These are phyloP conservation scores for Candida sakaeoensis DNA, from an alignment of 805 yeast genomes.

Conservation along the genomic window DNA sequence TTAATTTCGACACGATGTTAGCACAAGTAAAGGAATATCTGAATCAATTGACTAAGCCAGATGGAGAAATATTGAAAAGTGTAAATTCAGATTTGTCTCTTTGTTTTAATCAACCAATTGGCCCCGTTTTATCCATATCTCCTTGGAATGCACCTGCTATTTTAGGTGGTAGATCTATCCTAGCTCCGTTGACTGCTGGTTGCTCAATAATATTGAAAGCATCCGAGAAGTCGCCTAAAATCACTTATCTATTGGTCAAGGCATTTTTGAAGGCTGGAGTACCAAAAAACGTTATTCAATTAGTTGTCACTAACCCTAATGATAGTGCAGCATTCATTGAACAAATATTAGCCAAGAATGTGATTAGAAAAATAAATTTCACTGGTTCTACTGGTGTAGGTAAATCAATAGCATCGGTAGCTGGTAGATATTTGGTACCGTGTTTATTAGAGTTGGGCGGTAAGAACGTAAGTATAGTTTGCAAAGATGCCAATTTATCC, in stretches of 20 bases:
- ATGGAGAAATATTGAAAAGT: conserved; percentile 16
- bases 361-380: conserved; percentile 38
- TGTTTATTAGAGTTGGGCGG: conserved; percentile 44
- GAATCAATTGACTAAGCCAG: conserved; percentile 16
- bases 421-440: conserved; percentile 39
- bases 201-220: conserved; percentile 44
- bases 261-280: conserved; percentile 37
- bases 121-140: conserved; percentile 43
- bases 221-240: conserved; percentile 34
- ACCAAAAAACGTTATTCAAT: conserved; percentile 31
- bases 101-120: conserved; percentile 36
- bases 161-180: conserved; percentile 34
- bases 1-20: conserved; percentile 27
- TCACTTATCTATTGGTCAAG: conserved; percentile 29
- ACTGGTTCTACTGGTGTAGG: conserved; percentile 46
- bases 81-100: conserved; percentile 20
- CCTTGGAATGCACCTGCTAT: conserved; percentile 51
- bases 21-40: conserved; percentile 28
- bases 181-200: conserved; percentile 47
- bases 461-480: conserved; percentile 35
- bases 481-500: conserved; percentile 28
- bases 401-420: conserved; percentile 27
- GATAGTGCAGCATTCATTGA: conserved; percentile 24
- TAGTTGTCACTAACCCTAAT: conserved; percentile 27
- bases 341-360: conserved; percentile 20